Evolutionary conservation across 192 early-diverging fungal species (phyloP), one percentile per base, ranked within the genome.

Genomic region (Coemansia sp.): DNA sequence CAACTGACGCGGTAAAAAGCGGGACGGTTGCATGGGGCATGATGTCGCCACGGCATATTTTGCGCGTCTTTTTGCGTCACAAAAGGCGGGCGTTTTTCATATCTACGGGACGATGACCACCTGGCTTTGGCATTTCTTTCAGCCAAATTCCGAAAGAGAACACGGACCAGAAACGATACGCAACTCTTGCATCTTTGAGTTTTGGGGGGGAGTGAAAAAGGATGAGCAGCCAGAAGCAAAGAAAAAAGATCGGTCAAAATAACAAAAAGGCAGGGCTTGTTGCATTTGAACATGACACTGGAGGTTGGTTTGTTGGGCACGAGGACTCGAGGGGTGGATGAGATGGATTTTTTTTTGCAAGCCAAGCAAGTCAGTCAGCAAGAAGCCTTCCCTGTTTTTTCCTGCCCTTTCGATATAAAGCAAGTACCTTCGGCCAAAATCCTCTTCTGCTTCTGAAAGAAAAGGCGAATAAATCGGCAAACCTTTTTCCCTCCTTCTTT

Each of bases 381-480:
- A 40, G 8, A 7, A 45, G 12, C 7, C 48, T 45, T 40, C 34
- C 29, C 29, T 57, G 20, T 31, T 40, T 40, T 58, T 33, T 21
- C 20, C 20, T 18, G 7, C 30, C 43, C 39, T 33, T 42, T 31
- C 29, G 20, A 23, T 51, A 51, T 51, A 51, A 51, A 51, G 48
- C 23, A 7, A 2, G 25, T 26, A 13, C 26, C 20, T 1, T 51
- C 48, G 23, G 48, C 10, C 40, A 35, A 35, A 30, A 43, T 35
- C n/a, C 29, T 25, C 31, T 35, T 59, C 43, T 25, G 25, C 30
- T 28, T 12, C 21, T 51, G 23, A 21, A 12, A 16, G 48, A 51
- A 61, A 55, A 30, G 66, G 48, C 58, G 18, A 58, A 69, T 55
- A 59, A 63, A 31, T 45, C 29, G 35, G 55, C 48, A 57, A 5